These are phyloP conservation scores for Stereum hirsutum DNA, from an alignment of 1,284 basidiomycete genomes.

Conservation along the genomic window DNA sequence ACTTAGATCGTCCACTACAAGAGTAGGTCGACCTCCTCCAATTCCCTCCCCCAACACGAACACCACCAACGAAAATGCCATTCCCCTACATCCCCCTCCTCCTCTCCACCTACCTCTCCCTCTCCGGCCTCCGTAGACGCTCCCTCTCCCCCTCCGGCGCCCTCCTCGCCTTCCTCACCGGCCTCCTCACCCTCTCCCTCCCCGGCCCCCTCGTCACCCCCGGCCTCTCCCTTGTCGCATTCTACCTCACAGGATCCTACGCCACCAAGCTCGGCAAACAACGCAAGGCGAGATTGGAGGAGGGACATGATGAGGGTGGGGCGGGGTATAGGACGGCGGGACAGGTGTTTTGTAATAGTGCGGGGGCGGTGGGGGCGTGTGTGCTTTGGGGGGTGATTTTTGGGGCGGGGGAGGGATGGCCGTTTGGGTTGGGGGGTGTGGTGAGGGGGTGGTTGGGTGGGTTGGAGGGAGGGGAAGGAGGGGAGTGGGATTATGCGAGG, in stretches of 20 bases:
- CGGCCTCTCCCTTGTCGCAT: slow-evolving; percentile 67
- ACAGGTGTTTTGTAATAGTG: slow-evolving; percentile 79
- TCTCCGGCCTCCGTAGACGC: slow-evolving; percentile 43
- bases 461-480: slow-evolving; percentile 43
- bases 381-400: slow-evolving; percentile 48
- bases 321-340: slow-evolving; percentile 64
- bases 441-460: slow-evolving; percentile 60
- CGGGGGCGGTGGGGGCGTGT: slow-evolving; percentile 59
- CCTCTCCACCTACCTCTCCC: slow-evolving; percentile 33
- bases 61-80: too few species aligned
- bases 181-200: slow-evolving; percentile 54
- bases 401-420: slow-evolving; percentile 47
- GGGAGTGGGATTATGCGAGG: slow-evolving; percentile 25
- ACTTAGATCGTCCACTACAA: too few species aligned
- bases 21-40: too few species aligned
- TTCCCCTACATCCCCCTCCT: slow-evolving; percentile 25
- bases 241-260: slow-evolving; percentile 76
- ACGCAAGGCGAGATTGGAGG: slow-evolving; percentile 72
- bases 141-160: slow-evolving; percentile 70
- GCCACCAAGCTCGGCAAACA: slow-evolving; percentile 79
- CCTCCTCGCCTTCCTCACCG: slow-evolving; percentile 66
- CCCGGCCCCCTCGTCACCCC: slow-evolving; percentile 56
- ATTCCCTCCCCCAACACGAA: too few species aligned
- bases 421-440: slow-evolving; percentile 79
- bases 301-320: slow-evolving; percentile 60